A percentile compares a stretch with the other conserved stretches of the same genome.
These are phyloP conservation scores for Torulaspora microellipsoides DNA, from an alignment of 805 yeast genomes.

Conservation along the genomic window DNA sequence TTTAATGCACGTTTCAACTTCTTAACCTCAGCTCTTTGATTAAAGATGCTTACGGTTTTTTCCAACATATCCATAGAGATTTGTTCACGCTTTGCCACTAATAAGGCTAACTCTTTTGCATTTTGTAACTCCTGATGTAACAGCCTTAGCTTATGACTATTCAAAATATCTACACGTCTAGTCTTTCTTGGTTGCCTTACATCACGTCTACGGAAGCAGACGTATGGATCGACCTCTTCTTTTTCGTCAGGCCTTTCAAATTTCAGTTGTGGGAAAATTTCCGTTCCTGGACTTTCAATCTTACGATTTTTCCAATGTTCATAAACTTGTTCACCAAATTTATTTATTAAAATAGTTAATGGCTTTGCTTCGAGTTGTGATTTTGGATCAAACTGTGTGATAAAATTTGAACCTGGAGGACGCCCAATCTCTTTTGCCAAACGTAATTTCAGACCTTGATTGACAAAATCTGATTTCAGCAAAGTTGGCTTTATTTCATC, in stretches of 20 bases:
- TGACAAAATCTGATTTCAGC: slow-evolving; percentile 37
- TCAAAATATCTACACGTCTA: slow-evolving; percentile 86
- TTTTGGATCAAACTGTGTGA: slow-evolving; percentile 47
- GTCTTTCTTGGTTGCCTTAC: slow-evolving; percentile 94
- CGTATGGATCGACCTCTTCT: slow-evolving; percentile 91
- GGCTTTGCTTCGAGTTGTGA: slow-evolving; percentile 41
- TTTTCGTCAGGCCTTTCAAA: slow-evolving; percentile 86
- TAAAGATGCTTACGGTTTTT: slow-evolving; percentile 63
- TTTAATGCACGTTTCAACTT: slow-evolving; percentile 68
- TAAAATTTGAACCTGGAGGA: slow-evolving; percentile 42
- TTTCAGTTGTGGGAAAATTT: slow-evolving; percentile 68
- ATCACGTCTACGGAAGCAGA: slow-evolving; percentile 92
- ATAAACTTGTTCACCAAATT: slow-evolving; percentile 65
- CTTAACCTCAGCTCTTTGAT: slow-evolving; percentile 67
- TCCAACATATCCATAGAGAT: slow-evolving; percentile 47
- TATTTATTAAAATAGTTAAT: slow-evolving; percentile 44
- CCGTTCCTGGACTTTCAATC: slow-evolving; percentile 60
- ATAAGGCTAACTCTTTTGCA: slow-evolving; percentile 62
- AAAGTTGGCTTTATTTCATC: slow-evolving; percentile 60
- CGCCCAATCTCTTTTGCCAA: slow-evolving; percentile 53
- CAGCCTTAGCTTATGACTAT: slow-evolving; percentile 73
- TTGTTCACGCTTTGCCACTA: slow-evolving; percentile 64
- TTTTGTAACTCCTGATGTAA: slow-evolving; percentile 72
- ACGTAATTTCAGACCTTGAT: slow-evolving; percentile 52
- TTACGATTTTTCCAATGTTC: slow-evolving; percentile 79